Evolutionary conservation across 202 grass and related monocot species (phyloP).

Genomic region (Elaeis oleifera): DNA sequence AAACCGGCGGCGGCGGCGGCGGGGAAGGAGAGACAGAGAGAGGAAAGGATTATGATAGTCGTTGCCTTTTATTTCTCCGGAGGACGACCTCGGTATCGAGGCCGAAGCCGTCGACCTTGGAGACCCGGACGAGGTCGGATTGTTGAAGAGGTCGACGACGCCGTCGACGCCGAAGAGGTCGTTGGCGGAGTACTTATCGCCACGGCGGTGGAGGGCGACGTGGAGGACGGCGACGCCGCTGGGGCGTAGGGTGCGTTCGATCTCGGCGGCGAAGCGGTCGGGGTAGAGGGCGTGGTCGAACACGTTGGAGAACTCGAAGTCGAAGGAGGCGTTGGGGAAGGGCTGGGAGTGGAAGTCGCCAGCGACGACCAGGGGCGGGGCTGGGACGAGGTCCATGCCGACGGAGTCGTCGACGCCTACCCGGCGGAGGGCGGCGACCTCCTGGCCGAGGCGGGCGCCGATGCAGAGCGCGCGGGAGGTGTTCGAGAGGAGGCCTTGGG

Average conservation of each 20-base stretch:
- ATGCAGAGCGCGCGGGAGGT: constrained; percentile 68
- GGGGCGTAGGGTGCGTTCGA: constrained; percentile 62
- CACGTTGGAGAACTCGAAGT: constrained; percentile 99
- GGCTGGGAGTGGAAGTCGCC: constrained; percentile 89
- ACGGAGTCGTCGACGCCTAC: constrained; percentile 42
- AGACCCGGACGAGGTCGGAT: constrained; percentile 45
- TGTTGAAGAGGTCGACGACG: constrained; percentile 38
- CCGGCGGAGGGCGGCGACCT: constrained; percentile 70
- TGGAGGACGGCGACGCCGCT: constrained; percentile 66
- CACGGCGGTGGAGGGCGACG: constrained; percentile 53
- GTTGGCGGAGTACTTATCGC: constrained; percentile 91
- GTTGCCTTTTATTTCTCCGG: constrained; percentile 35
- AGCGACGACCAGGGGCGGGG: constrained; percentile 52
- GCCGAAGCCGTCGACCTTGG: constrained; percentile 85
- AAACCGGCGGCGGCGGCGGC: too few species aligned
- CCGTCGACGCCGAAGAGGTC: constrained; percentile 57
- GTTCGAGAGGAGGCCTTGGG: constrained; percentile 42
- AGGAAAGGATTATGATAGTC: too few species aligned
- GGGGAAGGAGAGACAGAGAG: too few species aligned
- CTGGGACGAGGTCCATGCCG: constrained; percentile 76
- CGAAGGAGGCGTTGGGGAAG: constrained; percentile 48
- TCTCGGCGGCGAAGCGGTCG: constrained; percentile 54
- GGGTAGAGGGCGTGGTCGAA: constrained; percentile 92
- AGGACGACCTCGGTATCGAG: constrained; percentile 83
- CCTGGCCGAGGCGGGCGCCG: constrained; percentile 72